These are phyloP conservation scores for Eragrostis nindensis DNA, from an alignment of 176 grass and related monocot genomes.

Conservation along the genomic window DNA sequence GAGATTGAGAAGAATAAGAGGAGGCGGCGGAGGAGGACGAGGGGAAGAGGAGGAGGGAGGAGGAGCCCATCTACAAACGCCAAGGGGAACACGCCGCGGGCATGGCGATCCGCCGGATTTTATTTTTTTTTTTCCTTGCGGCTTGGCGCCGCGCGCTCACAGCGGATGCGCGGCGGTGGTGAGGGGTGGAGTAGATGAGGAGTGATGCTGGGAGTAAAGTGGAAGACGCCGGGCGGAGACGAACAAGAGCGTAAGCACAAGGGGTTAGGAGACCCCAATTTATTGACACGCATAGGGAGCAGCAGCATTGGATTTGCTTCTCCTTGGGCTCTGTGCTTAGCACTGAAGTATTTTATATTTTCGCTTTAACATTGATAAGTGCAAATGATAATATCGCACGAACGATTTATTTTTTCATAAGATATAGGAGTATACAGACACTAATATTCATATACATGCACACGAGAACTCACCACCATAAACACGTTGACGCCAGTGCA, in stretches of 20 bases:
- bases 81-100: conserved; percentile 67
- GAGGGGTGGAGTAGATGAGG: background rate
- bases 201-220: background rate
- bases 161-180: background rate
- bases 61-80: conserved; percentile 90
- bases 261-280: conserved; percentile 27
- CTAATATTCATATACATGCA: too few species aligned
- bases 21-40: conserved; percentile 52
- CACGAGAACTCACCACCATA: too few species aligned
- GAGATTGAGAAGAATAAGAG: conserved; percentile 23
- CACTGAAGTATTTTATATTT: too few species aligned
- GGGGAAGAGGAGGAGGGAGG: conserved; percentile 73
- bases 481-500: too few species aligned
- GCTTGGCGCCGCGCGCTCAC: too few species aligned
- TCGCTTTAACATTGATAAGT: too few species aligned
- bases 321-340: background rate
- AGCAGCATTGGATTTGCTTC: background rate
- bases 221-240: conserved; percentile 47
- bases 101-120: conserved; percentile 43
- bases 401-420: too few species aligned
- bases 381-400: too few species aligned
- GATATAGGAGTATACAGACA: too few species aligned
- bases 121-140: too few species aligned
- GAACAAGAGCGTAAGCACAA: conserved; percentile 44
- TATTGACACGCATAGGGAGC: background rate